Base-by-base conservation (phyloP, 345 rosid genomes). In the Murraya paniculata region DNA sequence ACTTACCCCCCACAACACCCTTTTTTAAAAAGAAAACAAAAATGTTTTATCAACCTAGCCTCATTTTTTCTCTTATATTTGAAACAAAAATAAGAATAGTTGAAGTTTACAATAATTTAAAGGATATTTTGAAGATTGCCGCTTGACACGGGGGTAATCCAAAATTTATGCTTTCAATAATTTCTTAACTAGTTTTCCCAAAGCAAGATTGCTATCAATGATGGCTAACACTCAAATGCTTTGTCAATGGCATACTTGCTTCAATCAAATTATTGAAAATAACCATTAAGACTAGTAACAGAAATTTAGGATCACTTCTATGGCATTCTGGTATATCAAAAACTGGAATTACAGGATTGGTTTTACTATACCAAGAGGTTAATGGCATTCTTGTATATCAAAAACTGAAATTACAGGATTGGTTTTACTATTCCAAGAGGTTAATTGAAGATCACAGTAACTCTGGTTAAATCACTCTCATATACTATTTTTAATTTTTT, bases 191-290 rank as follows among this genome's bases (percentile, higher is more conserved):
- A 30, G 31, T 60, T 0, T 25, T 16, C 30, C 28, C 9, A 33
- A 33, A 3, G 35, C 35, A 33, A 3, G 35, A 33, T 93, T 93
- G 81, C 89, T 85, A 81, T 92, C 97, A 80, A 93, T 87, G 78
- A 95, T 91, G 62, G 97, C n/a, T 94, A 61, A 95, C 91, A 75
- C 56, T 91, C 87, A 92, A 83, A 81, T 93, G 95, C 84, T 89
- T 95, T 41, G 98, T 95, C 90, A 91, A 80, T 31, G 91, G 93
- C 77, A 71, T 79, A 79, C 88, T 92, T 27, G 95, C 98, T 95
- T 92, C 88, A 88, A 84, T 22, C 38, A 35, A 35, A 35, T 35
- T 35, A 35, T 35, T 7, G 38, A 35, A 35, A 39, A 68, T 35
- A 39, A 36, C 10, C 71, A 67, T 38, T 36, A 67, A 66, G n/a